These are phyloP conservation scores for Ogataea salicorniae DNA, from an alignment of 805 yeast genomes.

Conservation along the genomic window DNA sequence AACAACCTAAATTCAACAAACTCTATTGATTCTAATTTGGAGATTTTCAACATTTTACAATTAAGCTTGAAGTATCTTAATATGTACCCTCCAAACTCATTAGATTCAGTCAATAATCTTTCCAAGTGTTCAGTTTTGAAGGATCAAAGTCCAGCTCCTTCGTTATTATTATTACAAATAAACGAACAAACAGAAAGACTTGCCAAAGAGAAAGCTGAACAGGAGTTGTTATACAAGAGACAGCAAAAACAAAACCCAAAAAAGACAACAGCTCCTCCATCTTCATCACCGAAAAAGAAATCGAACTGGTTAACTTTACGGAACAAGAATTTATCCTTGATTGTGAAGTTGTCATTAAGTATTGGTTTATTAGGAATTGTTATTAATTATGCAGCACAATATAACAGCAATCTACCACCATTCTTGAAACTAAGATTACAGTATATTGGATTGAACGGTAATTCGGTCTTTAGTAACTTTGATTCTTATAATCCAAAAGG, in stretches of 20 bases:
- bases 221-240: conserved; percentile 1
- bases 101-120: conserved; percentile 3
- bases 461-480: no score
- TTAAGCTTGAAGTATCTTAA: conserved; percentile 11
- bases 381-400: conserved; percentile 8
- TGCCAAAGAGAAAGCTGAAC: conserved; percentile 1
- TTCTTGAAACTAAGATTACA: conserved; percentile 9
- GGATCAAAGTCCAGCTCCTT: conserved; percentile 3
- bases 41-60: conserved; percentile 24
- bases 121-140: conserved; percentile 22
- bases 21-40: conserved; percentile 20
- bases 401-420: conserved; percentile 1
- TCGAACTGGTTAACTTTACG: conserved; percentile 5
- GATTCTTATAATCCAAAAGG: no score
- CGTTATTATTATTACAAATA: conserved; percentile 13
- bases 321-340: conserved; percentile 12
- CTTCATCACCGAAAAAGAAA: not conserved
- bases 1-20: conserved; percentile 20
- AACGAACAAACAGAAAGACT: conserved; percentile 8
- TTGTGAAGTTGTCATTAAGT: conserved; percentile 16
- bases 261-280: not conserved
- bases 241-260: not conserved
- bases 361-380: conserved; percentile 17
- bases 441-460: conserved; percentile 4
- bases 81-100: conserved; percentile 5